A percentile compares a stretch with the other conserved stretches of the same genome.
phyloP scores from a whole-genome alignment of 2,329 filamentous ascomycete species.

The Phialemoniopsis sp. region DNA sequence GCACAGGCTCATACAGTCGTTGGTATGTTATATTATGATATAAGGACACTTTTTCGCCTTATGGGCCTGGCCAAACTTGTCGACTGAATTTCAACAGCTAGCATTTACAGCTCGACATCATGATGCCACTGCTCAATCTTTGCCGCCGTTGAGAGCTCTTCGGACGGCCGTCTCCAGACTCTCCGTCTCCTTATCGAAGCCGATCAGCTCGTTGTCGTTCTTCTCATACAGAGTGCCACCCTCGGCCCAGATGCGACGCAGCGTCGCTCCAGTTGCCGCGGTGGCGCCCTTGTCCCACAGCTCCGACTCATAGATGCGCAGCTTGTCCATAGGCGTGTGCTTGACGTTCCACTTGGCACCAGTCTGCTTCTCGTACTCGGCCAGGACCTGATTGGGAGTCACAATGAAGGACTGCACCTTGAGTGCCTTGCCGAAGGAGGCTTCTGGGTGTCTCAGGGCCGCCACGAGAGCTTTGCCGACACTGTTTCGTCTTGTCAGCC shows the following conservation, averaged over 20 bases:
- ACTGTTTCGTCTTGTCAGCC: conserved; percentile 25
- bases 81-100: no score
- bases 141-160: no score
- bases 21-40: no score
- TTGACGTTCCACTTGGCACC: conserved; percentile 50
- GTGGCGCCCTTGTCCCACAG: conserved; percentile 51
- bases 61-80: no score
- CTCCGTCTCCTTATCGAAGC: conserved; percentile 9
- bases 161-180: no score
- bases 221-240: conserved; percentile 68
- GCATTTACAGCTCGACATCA: no score
- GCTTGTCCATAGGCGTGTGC: conserved; percentile 45
- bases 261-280: conserved; percentile 50
- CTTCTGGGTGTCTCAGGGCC: conserved; percentile 52
- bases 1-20: no score
- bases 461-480: conserved; percentile 64
- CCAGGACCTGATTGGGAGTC: conserved; percentile 57
- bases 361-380: conserved; percentile 66
- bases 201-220: conserved; percentile 61
- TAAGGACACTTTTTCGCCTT: no score
- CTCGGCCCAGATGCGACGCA: conserved; percentile 68
- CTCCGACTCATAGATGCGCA: conserved; percentile 54
- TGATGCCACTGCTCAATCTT: no score
- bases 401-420: conserved; percentile 70
- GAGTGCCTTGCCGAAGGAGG: conserved; percentile 50